Base-by-base conservation (phyloP, 2,329 filamentous ascomycete species). In the Penicillium aurantiogriseum region DNA sequence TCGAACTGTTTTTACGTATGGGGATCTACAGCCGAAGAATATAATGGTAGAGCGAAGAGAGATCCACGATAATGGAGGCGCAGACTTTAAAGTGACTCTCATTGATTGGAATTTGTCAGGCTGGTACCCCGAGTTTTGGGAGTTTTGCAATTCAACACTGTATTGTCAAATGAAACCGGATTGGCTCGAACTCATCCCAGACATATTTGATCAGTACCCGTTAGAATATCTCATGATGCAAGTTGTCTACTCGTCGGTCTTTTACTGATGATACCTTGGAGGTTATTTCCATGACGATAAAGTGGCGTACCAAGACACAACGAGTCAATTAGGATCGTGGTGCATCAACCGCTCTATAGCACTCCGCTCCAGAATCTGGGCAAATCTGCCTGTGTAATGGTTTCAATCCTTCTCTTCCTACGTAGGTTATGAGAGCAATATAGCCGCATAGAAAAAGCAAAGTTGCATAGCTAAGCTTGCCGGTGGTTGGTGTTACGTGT, bases 101-200 rank as follows among this genome's bases (percentile, higher is more conserved):
- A 42, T 52, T 40, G 42, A 56, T 15, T 56, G 35, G 42, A 52
- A 52, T 56, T 33, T 56, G 36, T 52, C 42, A 8, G 42, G 54
- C 31, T 56, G 33, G 33, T 56, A 56, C 40, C 47, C 47, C 15
- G 40, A 40, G 36, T 46, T 29, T 29, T 50, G 39, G 46, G 36
- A 38, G 13, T 47, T 42, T 36, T 53, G 36, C 40, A 50, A 47
- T 49, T 42, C 35, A 42, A 57, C 42, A 36, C 42, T 53, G 29
- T 52, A 49, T 27, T 53, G 31, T 19, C 42, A 44, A 36, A 51
- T 59, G 11, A 57, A 57, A 42, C 44, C 35, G 31, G 44, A 39
- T 29, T 49, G 17, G 17, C 46, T 49, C 23, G 46, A 49, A 15
- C 35, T 49, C 7, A 6, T 38, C 33, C 33, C 23, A 38, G 33